Evolutionary conservation across 2,329 filamentous ascomycete species (phyloP), one percentile per base, ranked within the genome.

Genomic region (Thermothelomyces thermophilus): DNA sequence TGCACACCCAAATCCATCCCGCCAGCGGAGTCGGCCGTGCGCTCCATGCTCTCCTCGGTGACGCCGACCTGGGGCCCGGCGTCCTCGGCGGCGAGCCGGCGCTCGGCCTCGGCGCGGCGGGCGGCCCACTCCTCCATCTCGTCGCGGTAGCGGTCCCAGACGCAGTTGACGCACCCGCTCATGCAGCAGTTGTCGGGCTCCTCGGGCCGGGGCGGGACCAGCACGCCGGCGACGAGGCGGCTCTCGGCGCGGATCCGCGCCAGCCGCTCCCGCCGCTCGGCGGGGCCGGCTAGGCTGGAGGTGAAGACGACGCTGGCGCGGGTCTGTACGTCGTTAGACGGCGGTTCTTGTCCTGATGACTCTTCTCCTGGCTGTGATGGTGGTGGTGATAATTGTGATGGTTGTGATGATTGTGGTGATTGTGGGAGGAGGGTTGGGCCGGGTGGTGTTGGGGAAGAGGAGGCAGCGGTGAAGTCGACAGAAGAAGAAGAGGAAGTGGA

Each of bases 131-230:
- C 86, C 66, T 97, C 90, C 69, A 97, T 76, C 46, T 97, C 93
- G 58, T 98, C 91, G 8, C 90, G 79, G 68, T 84, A 97, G 46
- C 82, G 75, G 61, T 96, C 90, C 90, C 90, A 97, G 2, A 97
- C 93, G 67, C 93, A 98, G 66, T 97, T 90, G 42, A 95, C 91
- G 65, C 93, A 98, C 3, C 93, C 93, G 63, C 87, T 93, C 93
- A 98, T 98, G 70, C 93, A 98, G 76, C 93, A 98, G 64, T 98
- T 96, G 62, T 97, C 93, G 3, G 93, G 93, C 68, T 98, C 91
- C 41, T 82, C 77, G 1, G 93, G 93, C 41, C 80, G 79, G 0
- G 90, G 90, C 2, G 93, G 93, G 4, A 97, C 85, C 16, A 81
- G 69, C 1, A 97, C 78, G 3, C 90, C 91, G 1, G 87, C 90